phyloP scores from a whole-genome alignment of 352 stramenopile species.

The Phytophthora constricta region DNA sequence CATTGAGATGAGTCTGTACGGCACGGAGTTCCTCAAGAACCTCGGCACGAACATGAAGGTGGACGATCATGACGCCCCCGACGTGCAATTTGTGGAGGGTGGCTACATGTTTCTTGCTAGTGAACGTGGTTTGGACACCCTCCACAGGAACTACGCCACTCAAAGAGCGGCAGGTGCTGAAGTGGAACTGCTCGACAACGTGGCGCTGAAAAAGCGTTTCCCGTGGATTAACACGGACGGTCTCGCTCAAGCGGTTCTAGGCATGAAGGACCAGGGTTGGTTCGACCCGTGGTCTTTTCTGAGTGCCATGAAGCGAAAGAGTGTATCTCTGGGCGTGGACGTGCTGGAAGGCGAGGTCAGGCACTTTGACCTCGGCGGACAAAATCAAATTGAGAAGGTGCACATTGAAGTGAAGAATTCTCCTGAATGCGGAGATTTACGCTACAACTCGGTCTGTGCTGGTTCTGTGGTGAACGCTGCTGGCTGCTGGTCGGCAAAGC shows the following conservation, averaged over 20 bases:
- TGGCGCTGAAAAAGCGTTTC: constrained; percentile 65
- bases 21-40: constrained; percentile 69
- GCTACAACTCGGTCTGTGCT: constrained; percentile 41
- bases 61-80: constrained; percentile 56
- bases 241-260: constrained; percentile 64
- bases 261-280: constrained; percentile 79
- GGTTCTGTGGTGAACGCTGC: constrained; percentile 83
- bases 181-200: constrained; percentile 60
- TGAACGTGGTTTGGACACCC: constrained; percentile 57
- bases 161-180: constrained; percentile 51
- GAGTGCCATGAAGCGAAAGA: constrained; percentile 78
- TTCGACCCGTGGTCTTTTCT: constrained; percentile 88
- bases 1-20: constrained; percentile 84
- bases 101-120: constrained; percentile 86
- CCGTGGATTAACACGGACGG: constrained; percentile 80
- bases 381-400: constrained; percentile 69
- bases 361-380: constrained; percentile 57
- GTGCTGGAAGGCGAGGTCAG: constrained; percentile 77
- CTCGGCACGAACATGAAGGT: constrained; percentile 62
- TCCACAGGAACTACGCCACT: constrained; percentile 64
- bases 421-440: constrained; percentile 23
- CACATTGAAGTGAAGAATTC: constrained; percentile 49
- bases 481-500: constrained; percentile 72
- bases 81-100: constrained; percentile 82
- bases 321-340: constrained; percentile 70